Evolutionary conservation across 1,284 basidiomycete genomes (phyloP).

Genomic region (Rhodotorula sp.): DNA sequence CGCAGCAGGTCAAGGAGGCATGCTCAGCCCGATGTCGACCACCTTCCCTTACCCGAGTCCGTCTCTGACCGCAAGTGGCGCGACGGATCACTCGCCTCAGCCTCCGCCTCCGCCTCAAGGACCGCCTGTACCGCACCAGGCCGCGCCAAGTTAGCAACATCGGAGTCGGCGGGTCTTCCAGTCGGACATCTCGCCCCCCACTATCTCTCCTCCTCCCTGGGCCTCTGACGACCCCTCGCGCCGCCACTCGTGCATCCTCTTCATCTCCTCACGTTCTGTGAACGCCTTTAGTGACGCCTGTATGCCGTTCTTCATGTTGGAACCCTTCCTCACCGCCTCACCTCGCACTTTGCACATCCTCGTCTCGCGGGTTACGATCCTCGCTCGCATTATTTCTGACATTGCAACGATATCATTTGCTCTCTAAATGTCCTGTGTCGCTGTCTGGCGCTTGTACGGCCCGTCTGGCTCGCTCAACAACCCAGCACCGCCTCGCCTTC

Average conservation of each 20-base stretch:
- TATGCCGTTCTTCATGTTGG: too few species aligned
- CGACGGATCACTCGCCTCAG: neutral
- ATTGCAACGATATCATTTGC: neutral
- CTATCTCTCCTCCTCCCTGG: neutral
- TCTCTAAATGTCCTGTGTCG: neutral
- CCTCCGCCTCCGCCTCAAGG: neutral
- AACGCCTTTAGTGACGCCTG: too few species aligned
- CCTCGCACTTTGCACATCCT: neutral
- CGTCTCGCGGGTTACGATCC: neutral
- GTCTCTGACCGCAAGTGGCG: neutral
- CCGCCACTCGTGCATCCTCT: neutral
- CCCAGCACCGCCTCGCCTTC: neutral
- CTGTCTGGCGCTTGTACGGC: neutral
- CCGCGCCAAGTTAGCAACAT: neutral
- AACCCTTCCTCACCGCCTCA: too few species aligned
- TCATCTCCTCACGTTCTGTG: neutral
- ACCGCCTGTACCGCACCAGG: neutral
- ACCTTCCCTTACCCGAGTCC: constrained; percentile 21
- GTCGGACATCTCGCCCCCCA: neutral
- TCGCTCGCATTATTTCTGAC: neutral
- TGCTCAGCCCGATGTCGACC: neutral
- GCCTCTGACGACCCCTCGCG: neutral
- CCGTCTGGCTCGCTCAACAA: too few species aligned
- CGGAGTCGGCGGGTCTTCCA: neutral
- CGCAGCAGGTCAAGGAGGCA: neutral